Percentiles rank a stretch among this genome's conserved stretches.
Conservation (phyloP, 2,329 filamentous ascomycete genomes). For the Paracoccidioides lutzii region DNA sequence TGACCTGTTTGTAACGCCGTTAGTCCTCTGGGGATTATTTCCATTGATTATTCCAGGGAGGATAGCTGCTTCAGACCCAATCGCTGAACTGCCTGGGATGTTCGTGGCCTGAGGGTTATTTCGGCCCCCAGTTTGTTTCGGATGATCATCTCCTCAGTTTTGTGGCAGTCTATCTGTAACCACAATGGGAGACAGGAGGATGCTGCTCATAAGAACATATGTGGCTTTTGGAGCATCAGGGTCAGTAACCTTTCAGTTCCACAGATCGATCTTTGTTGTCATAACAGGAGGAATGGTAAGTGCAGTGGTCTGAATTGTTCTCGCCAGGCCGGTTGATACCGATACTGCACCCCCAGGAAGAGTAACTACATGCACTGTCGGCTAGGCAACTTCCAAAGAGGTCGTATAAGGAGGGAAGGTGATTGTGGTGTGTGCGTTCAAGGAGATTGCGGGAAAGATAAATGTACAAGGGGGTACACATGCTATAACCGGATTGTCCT, state of each 20-base stretch:
- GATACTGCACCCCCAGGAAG: conserved; percentile 7
- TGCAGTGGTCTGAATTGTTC: conserved; percentile 6
- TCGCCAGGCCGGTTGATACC: conserved; percentile 5
- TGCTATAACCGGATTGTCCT: conserved; percentile 6
- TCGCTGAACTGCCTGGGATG: background rate
- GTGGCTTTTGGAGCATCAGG: background rate
- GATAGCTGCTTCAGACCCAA: background rate
- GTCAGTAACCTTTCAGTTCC: conserved; percentile 5
- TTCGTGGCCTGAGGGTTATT: background rate
- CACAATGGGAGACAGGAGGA: conserved; percentile 8
- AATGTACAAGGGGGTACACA: conserved; percentile 13
- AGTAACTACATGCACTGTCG: conserved; percentile 4
- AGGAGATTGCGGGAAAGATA: conserved; percentile 10
- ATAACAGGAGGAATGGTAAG: conserved; percentile 8
- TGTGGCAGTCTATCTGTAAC: conserved; percentile 7
- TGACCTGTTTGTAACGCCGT: background rate
- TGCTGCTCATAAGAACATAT: conserved; percentile 5
- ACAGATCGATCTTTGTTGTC: conserved; percentile 6
- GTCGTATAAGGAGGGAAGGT: conserved; percentile 11
- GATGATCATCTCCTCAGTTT: background rate
- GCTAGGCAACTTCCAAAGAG: conserved; percentile 10
- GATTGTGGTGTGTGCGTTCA: conserved; percentile 9
- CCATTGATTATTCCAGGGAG: background rate
- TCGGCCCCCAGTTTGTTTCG: background rate
- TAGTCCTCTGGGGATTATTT: background rate